Percentiles rank a stretch among this genome's conserved stretches.
Conservation (phyloP, 2,329 filamentous ascomycete genomes). For the Celoporthe dispersa region DNA sequence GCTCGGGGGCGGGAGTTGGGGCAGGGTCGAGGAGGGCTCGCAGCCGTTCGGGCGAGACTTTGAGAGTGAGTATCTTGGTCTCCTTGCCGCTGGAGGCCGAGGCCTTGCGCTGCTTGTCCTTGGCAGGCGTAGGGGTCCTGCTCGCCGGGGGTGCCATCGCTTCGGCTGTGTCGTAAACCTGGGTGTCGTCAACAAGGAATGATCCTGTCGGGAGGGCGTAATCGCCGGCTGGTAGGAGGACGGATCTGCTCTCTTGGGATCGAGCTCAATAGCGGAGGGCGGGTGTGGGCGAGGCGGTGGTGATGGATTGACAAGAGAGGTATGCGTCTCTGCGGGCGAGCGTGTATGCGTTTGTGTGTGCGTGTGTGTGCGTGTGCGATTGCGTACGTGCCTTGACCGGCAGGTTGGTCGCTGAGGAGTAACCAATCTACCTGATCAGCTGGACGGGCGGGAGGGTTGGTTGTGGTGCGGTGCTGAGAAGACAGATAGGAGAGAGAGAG, state of each 20-base stretch:
- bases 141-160: conserved; percentile 45
- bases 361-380: background rate
- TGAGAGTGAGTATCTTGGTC: conserved; percentile 54
- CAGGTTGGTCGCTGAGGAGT: conserved; percentile 18
- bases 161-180: conserved; percentile 15
- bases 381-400: conserved; percentile 11
- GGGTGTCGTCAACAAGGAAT: background rate
- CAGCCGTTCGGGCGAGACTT: conserved; percentile 54
- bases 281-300: background rate
- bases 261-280: background rate
- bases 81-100: conserved; percentile 41
- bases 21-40: conserved; percentile 52
- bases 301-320: background rate
- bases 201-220: background rate
- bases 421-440: conserved; percentile 14
- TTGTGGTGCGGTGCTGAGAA: conserved; percentile 9
- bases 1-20: conserved; percentile 40
- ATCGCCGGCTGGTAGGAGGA: background rate
- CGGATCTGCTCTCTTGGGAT: too few relatives aligned
- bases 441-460: background rate
- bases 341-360: too few relatives aligned
- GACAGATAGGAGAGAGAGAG: background rate
- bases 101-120: conserved; percentile 49
- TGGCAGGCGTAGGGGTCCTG: conserved; percentile 39
- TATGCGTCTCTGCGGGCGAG: background rate